Evolutionary conservation across 73 alveolate genomes (phyloP).

Genomic region (Urostyla sp.): DNA sequence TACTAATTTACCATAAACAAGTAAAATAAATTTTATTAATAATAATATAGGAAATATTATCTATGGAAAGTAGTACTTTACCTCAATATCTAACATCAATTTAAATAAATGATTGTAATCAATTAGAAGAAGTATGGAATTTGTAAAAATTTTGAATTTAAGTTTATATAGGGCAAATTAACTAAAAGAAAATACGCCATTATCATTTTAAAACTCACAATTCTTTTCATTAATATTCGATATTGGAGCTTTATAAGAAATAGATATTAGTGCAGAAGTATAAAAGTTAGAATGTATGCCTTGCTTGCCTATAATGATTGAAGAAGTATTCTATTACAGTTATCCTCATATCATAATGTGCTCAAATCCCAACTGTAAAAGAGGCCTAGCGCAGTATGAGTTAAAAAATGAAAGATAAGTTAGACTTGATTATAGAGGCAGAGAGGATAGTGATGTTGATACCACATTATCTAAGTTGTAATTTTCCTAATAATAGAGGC

Average conservation of each 20-base stretch:
- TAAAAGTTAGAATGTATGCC: constrained; percentile 49
- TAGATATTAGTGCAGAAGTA: neutral
- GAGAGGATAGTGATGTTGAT: no score
- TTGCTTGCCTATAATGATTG: constrained; percentile 56
- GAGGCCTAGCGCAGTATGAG: no score
- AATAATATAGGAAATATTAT: constrained; percentile 11
- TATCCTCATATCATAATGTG: constrained; percentile 50
- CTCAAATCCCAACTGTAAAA: constrained; percentile 47
- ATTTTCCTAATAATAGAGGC: constrained; percentile 5
- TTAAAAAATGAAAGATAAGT: no score
- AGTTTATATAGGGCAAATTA: constrained; percentile 38
- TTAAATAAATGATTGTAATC: constrained; percentile 23
- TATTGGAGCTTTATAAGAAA: neutral
- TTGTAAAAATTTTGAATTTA: neutral
- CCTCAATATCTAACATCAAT: constrained; percentile 59
- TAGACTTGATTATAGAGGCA: no score
- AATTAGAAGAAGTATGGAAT: constrained; percentile 13
- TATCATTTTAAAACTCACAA: constrained; percentile 40
- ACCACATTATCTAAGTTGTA: no score
- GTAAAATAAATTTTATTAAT: neutral
- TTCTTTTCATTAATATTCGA: constrained; percentile 17
- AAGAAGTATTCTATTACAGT: constrained; percentile 49
- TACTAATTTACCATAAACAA: constrained; percentile 32
- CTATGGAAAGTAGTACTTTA: constrained; percentile 41
- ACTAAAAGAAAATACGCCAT: constrained; percentile 43